Evolutionary conservation across 768 basidiomycete species (phyloP), one percentile per base, ranked within the genome.

Genomic region (Leccinum disarticulatum): DNA sequence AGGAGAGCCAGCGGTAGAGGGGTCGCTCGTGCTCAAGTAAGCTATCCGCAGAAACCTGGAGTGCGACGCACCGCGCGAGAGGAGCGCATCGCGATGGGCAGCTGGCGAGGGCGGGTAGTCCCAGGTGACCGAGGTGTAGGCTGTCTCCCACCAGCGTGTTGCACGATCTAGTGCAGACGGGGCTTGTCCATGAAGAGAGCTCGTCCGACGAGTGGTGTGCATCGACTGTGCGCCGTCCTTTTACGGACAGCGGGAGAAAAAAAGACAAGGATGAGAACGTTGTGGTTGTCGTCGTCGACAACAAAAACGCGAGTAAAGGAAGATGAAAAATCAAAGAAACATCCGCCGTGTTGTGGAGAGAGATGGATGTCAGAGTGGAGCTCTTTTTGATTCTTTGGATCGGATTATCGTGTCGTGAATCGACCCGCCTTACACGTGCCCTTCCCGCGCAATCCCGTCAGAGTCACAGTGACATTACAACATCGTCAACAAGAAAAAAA

Each of bases 31-130:
- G 54, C 60, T 64, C 63, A 15, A 63, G 58, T 63, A 52, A 27
- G 69, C 69, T 58, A 70, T 69, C 13, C 68, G 62, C 33, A 71
- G 52, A 52, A 71, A 68, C 54, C 70, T 43, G 47, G 70, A 71
- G 59, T 59, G 68, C 10, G 66, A 70, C 30, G 70, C 70, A 41
- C 71, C 71, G 38, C 65, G 62, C 4, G 63, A 58, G 54, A 70
- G 62, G 1, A 66, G 69, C 38, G 62, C 70, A 25, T 71, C 36
- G 33, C 64, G n/a, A n/a, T 55, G 51, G 1, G 58, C 60, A 2
- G 62, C 36, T 17, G 53, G 61, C 4, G 68, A 64, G 3, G 64
- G 47, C 1, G 68, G 67, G 27, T 64, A 70, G 52, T 66, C 62
- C 69, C 68, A 73, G n/a, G 46, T 27, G 55, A 63, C 63, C 15